Base-by-base conservation (phyloP, 257 asterid species). In the Solanum chilense region DNA sequence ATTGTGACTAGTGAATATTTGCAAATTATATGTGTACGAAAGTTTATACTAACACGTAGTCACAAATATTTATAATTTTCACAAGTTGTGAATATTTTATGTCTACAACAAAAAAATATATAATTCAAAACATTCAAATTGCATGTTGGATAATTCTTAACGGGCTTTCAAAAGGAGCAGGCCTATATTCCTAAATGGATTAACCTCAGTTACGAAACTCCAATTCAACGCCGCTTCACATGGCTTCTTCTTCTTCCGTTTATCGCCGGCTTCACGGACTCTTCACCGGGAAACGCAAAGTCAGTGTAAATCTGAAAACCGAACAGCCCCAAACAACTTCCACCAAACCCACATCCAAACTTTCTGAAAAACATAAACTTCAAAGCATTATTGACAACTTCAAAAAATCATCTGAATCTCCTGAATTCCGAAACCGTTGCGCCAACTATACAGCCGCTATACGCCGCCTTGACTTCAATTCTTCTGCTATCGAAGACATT, bases 401-500 rank as follows among this genome's bases (percentile, higher is more conserved):
- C 89, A 90, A 92, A 89, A 86, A 81, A 83, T 84, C 86, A 18
- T 89, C 90, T 10, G 62, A 44, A 41, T 64, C 44, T 37, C 35
- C 69, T 64, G 42, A 78, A 58, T 91, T 91, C 86, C 92, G 94
- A 76, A 37, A 66, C 56, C 27, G 52, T 1, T 49, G 56, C 78
- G 0, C 12, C 21, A 15, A 27, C 37, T 92, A 88, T 77, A 70
- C 8, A 20, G 9, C 70, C 83, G n/a, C 87, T 52, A 90, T 92
- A 31, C 64, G n/a, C 84, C 90, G 90, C 86, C 93, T 92, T 35
- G 82, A 69, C 31, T 62, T 89, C 31, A 82, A 56, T n/a, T 52
- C 47, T 84, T 77, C 89, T 37, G 83, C 39, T 86, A 81, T 92
- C 83, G 84, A 88, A 23, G 90, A 87, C 52, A 90, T 92, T 77